A percentile compares a stretch with the other conserved stretches of the same genome.
Evolutionary conservation across 2,329 filamentous ascomycete species (phyloP).

Genomic region (Elsinoe perseae): DNA sequence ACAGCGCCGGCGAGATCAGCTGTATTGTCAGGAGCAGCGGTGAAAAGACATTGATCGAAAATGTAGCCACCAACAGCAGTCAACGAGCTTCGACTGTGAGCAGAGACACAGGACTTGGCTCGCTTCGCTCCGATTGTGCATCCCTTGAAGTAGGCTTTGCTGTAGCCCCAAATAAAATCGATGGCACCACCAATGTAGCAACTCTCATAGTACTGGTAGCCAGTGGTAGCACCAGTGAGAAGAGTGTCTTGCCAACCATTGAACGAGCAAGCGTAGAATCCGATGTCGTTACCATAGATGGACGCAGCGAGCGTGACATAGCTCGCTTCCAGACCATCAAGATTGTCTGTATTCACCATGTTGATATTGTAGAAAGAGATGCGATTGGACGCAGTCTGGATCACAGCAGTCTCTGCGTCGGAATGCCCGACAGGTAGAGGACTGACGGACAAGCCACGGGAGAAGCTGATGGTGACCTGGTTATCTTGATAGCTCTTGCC

Average conservation of each 20-base stretch:
- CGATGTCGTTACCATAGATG: constrained; percentile 29
- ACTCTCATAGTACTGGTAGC: constrained; percentile 35
- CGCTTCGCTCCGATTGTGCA: constrained; percentile 33
- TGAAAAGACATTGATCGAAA: constrained; percentile 31
- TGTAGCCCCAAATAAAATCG: constrained; percentile 40
- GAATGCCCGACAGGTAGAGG: constrained; percentile 36
- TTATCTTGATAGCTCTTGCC: constrained; percentile 32
- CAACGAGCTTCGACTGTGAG: constrained; percentile 32
- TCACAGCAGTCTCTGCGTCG: constrained; percentile 37
- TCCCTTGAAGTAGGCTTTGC: constrained; percentile 38
- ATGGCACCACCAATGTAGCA: constrained; percentile 35
- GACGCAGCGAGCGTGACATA: constrained; percentile 31
- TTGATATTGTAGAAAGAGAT: constrained; percentile 30
- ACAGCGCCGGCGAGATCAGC: constrained; percentile 31
- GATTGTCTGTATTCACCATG: constrained; percentile 29
- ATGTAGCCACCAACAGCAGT: constrained; percentile 33
- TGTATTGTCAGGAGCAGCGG: constrained; percentile 24
- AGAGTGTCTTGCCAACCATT: constrained; percentile 29
- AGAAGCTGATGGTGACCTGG: constrained; percentile 30
- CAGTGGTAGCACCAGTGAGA: constrained; percentile 25
- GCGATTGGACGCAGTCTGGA: constrained; percentile 38
- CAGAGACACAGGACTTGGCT: constrained; percentile 31
- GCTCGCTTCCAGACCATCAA: constrained; percentile 25
- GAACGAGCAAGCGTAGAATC: constrained; percentile 28
- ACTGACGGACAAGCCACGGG: constrained; percentile 28